Conservation (phyloP, 371 early-diverging fungal species). For the Batrachochytrium dendrobatidis region DNA sequence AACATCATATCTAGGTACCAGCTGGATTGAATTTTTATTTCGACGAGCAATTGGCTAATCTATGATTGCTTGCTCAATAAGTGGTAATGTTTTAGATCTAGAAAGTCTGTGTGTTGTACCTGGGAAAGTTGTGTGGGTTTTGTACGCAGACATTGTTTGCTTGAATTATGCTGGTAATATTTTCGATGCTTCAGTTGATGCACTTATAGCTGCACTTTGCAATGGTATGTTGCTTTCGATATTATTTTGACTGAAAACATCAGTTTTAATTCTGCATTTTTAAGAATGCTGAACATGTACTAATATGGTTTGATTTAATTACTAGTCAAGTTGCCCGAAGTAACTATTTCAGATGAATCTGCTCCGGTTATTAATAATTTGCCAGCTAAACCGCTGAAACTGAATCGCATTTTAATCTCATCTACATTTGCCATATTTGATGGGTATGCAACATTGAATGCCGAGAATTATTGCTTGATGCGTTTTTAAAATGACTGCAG, state of each 20-base stretch:
- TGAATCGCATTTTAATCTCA: conserved; percentile 52
- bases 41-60: too few species aligned
- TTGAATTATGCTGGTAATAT: conserved; percentile 87
- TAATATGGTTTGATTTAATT: neutral
- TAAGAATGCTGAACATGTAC: neutral
- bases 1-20: conserved; percentile 59
- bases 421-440: conserved; percentile 65
- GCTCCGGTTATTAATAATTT: neutral
- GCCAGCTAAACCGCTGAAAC: conserved; percentile 22
- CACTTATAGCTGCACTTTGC: conserved; percentile 63
- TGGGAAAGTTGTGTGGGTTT: conserved; percentile 80
- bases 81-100: conserved; percentile 53
- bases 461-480: neutral
- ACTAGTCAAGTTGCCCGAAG: neutral
- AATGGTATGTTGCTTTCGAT: conserved; percentile 59
- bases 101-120: conserved; percentile 70
- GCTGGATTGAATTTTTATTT: conserved; percentile 7
- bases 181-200: conserved; percentile 78
- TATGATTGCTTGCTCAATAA: neutral
- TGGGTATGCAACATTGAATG: conserved; percentile 14
- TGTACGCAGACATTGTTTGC: conserved; percentile 86
- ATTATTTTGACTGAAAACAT: neutral
- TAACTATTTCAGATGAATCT: neutral
- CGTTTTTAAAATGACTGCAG: neutral
- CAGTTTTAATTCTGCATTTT: neutral